Evolutionary conservation across 768 basidiomycete species (phyloP).

Genomic region (Mycena albidolilacea): DNA sequence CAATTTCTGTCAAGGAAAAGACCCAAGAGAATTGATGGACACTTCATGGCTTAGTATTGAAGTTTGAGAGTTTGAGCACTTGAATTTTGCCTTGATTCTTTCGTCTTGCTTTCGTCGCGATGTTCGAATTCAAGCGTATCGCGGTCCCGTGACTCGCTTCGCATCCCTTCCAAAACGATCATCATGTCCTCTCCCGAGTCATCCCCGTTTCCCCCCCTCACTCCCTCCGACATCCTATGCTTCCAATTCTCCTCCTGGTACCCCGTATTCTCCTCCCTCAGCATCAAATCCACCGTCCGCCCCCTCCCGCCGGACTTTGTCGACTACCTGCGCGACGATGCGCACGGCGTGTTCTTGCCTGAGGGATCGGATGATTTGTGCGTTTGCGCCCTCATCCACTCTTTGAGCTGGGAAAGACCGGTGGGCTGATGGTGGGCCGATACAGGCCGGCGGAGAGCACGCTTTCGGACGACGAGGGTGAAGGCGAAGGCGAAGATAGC

Average conservation of each 20-base stretch:
- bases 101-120: too few species aligned
- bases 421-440: background rate
- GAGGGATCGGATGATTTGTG: slow-evolving; percentile 86
- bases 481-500: slow-evolving; percentile 64
- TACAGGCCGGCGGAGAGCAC: slow-evolving; percentile 67
- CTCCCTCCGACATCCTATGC: slow-evolving; percentile 68
- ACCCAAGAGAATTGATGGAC: too few species aligned
- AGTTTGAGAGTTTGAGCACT: too few species aligned
- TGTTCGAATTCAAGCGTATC: background rate
- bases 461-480: slow-evolving; percentile 72
- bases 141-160: slow-evolving; percentile 33
- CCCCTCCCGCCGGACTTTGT: slow-evolving; percentile 76
- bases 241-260: slow-evolving; percentile 94
- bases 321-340: slow-evolving; percentile 72
- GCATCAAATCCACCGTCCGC: slow-evolving; percentile 80
- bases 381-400: slow-evolving; percentile 45
- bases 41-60: too few species aligned
- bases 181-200: slow-evolving; percentile 63
- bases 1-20: too few species aligned
- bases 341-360: slow-evolving; percentile 90
- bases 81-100: too few species aligned
- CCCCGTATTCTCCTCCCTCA: slow-evolving; percentile 71
- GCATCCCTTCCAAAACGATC: background rate
- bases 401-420: background rate
- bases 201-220: slow-evolving; percentile 42